phyloP scores from a whole-genome alignment of 306 rosid species.

The Trichosanthes cucumerina region DNA sequence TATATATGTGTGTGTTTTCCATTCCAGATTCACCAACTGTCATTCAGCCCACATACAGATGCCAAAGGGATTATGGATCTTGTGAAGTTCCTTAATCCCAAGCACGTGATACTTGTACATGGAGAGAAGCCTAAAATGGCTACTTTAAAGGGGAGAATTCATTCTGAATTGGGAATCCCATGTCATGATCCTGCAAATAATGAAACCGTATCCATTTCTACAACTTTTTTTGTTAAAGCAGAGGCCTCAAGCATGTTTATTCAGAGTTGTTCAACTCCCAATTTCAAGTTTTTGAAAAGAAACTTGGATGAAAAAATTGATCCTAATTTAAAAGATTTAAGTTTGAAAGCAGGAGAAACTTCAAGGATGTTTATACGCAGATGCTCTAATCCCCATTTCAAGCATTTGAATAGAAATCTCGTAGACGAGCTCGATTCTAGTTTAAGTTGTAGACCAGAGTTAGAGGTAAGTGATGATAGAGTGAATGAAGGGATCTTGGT shows the following conservation, averaged over 20 bases:
- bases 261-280: conserved; percentile 47
- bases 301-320: conserved; percentile 9
- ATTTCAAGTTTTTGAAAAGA: conserved; percentile 51
- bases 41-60: conserved; percentile 94
- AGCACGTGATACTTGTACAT: conserved; percentile 79
- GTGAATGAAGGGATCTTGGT: conserved; percentile 56
- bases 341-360: conserved; percentile 29
- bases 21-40: conserved; percentile 81
- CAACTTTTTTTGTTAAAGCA: conserved; percentile 44
- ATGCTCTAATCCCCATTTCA: conserved; percentile 55
- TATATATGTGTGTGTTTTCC: neutral
- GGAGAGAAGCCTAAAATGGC: conserved; percentile 88
- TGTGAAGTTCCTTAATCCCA: conserved; percentile 77
- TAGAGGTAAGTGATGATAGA: conserved; percentile 62
- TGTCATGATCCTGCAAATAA: conserved; percentile 76
- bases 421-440: conserved; percentile 5
- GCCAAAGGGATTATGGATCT: conserved; percentile 97
- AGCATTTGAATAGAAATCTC: conserved; percentile 35
- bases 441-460: conserved; percentile 15
- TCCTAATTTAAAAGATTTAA: neutral
- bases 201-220: conserved; percentile 45
- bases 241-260: conserved; percentile 40
- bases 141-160: conserved; percentile 59
- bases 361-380: conserved; percentile 34
- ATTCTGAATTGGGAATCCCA: conserved; percentile 67